Evolutionary conservation across 2,329 filamentous ascomycete genomes (phyloP), one percentile per base, ranked within the genome.

Genomic region (Microsporum ferrugineum): DNA sequence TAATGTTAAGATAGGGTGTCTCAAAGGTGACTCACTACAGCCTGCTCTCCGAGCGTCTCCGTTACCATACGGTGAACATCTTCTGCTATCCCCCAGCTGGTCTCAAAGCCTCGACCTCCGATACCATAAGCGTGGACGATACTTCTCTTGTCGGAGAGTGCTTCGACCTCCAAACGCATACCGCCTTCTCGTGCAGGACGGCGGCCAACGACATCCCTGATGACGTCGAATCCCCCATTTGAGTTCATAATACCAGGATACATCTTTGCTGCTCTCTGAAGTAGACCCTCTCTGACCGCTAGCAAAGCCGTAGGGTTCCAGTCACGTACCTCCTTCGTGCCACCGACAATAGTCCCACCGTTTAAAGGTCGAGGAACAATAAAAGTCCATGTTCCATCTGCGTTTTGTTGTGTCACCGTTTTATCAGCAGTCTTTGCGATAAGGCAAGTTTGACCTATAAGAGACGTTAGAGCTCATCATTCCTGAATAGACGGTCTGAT

Each of bases 291-390:
- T 17, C 83, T 71, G 0, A 79, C 78, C 55, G 78, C 77, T 1
- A 65, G 62, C 0, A 76, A 80, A 1, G 83, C 79, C 17, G 76
- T 71, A 0, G 77, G 69, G 55, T 80, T 75, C 80, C 81, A 84
- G 68, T 85, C 75, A 60, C 80, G 72, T 0, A 78, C 76, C 67
- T 87, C 80, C 69, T 86, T 87, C 7, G 84, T 88, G 0, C 85
- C 85, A 3, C 85, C 85, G 23, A 88, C 80, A 43, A 88, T 76
- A 0, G 84, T 87, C 2, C 85, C 85, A 2, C 84, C 84, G 38
- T 81, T 76, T 31, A 84, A 80, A 6, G 79, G 80, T 1, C 85
- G 78, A 0, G 85, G 84, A 4, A 88, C 82, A 53, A 79, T 79
- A 64, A 87, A 87, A 0, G 79, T 78, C 82, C 84, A 86, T 6